Evolutionary conservation across 306 rosid genomes (phyloP).

Genomic region (Vigna radiata): DNA sequence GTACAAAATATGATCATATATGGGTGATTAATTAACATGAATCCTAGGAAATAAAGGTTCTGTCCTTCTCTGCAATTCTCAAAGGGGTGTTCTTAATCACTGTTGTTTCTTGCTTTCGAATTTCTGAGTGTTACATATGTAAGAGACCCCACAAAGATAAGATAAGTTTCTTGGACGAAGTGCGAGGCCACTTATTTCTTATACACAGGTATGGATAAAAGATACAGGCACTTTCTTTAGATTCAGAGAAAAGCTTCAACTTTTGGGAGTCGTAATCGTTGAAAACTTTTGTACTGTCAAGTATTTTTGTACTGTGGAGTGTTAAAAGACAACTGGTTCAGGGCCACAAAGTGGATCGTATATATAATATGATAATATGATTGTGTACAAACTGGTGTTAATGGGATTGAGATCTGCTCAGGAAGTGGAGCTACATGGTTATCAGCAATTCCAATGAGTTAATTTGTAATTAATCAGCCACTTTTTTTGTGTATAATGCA

Average conservation of each 20-base stretch:
- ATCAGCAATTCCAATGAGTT: slow-evolving; percentile 4
- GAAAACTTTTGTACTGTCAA: slow-evolving; percentile 30
- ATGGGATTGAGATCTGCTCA: slow-evolving; percentile 11
- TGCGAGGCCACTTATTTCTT: slow-evolving; percentile 61
- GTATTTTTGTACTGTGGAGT: slow-evolving; percentile 13
- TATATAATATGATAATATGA: background rate
- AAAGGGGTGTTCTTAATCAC: slow-evolving; percentile 47
- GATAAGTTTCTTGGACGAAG: slow-evolving; percentile 77
- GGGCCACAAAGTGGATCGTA: slow-evolving; percentile 35
- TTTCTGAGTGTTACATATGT: slow-evolving; percentile 42
- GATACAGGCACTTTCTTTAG: slow-evolving; percentile 40
- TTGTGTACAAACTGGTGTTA: slow-evolving; percentile 2
- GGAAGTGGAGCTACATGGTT: slow-evolving; percentile 25
- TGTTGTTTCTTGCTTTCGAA: slow-evolving; percentile 51
- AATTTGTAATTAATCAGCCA: slow-evolving; percentile 9
- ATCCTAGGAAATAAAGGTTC: slow-evolving; percentile 39
- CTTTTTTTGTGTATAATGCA: slow-evolving; percentile 32
- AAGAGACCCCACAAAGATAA: slow-evolving; percentile 84
- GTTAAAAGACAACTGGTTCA: slow-evolving; percentile 21
- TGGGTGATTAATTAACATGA: slow-evolving; percentile 11
- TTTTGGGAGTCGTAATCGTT: slow-evolving; percentile 34
- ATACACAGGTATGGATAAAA: slow-evolving; percentile 45
- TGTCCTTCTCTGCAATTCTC: slow-evolving; percentile 34
- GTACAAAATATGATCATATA: background rate
- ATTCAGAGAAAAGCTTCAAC: slow-evolving; percentile 35